phyloP scores from a whole-genome alignment of 2,329 filamentous ascomycete genomes.

The Fusarium newnesense region DNA sequence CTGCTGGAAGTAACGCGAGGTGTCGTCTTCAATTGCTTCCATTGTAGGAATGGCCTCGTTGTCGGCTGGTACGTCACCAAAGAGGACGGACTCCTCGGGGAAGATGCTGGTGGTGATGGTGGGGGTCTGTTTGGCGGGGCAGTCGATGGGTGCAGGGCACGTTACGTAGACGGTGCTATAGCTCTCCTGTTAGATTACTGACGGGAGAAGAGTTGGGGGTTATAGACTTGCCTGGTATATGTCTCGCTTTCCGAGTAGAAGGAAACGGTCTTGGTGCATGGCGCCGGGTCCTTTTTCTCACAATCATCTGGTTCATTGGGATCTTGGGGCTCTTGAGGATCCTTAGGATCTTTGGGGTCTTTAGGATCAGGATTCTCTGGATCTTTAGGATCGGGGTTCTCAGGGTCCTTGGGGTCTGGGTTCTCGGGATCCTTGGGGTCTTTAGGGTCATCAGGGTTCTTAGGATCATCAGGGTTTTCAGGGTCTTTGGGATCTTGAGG shows the following conservation, averaged over 20 bases:
- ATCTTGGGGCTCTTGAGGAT: not conserved
- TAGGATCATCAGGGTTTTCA: not conserved
- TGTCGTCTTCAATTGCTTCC: not conserved
- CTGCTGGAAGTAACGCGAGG: not conserved
- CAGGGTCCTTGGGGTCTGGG: not conserved
- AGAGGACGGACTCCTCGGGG: not conserved
- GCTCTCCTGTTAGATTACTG: not conserved
- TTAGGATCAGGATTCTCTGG: not conserved
- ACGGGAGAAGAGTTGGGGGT: fast-evolving
- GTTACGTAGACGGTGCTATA: not conserved
- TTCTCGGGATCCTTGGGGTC: fast-evolving
- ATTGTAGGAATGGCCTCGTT: not conserved
- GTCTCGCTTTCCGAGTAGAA: not conserved
- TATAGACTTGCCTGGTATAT: not conserved
- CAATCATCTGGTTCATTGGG: not conserved
- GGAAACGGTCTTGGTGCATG: not conserved
- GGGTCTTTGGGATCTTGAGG: not conserved
- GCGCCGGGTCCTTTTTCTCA: not conserved
- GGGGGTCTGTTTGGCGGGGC: not conserved
- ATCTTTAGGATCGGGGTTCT: not conserved
- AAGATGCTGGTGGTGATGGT: not conserved
- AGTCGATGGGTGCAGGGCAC: not conserved
- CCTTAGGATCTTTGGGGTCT: not conserved
- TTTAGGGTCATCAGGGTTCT: not conserved
- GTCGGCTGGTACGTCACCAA: not conserved